Percentiles rank a stretch among this genome's conserved stretches.
Conservation (phyloP, 2,329 filamentous ascomycete species). For the Trichoderma simmonsii region DNA sequence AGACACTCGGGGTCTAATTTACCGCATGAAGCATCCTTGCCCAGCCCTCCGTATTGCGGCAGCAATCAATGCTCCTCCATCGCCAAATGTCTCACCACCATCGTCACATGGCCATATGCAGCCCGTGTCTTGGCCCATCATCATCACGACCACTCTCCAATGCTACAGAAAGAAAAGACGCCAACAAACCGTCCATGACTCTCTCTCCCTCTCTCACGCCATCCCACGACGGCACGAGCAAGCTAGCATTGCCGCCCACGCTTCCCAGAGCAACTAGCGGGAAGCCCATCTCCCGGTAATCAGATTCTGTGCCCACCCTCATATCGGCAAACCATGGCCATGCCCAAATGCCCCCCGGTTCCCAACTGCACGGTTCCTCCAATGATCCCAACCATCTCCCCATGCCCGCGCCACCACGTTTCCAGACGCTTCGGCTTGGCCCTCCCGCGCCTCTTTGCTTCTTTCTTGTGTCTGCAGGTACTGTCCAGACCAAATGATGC, state of each 20-base stretch:
- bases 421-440: not conserved
- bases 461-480: not conserved
- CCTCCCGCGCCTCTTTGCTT: not conserved
- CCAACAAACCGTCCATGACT: not conserved
- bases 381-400: not conserved
- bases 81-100: conserved; percentile 5
- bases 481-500: not conserved
- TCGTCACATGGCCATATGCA: not conserved
- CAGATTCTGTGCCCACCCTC: conserved; percentile 9
- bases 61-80: not conserved
- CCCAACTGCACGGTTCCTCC: not conserved
- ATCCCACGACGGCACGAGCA: not conserved
- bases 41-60: not conserved
- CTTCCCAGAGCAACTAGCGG: not conserved
- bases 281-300: conserved; percentile 9
- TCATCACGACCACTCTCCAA: not conserved
- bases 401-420: not conserved
- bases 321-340: conserved; percentile 7
- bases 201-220: not conserved
- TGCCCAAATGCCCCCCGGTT: not conserved
- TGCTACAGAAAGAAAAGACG: not conserved
- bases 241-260: not conserved
- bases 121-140: not conserved
- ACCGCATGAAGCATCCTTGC: not conserved
- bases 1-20: conserved; percentile 8